Conservation (phyloP, 306 rosid genomes). For the Leucaena leucocephala region DNA sequence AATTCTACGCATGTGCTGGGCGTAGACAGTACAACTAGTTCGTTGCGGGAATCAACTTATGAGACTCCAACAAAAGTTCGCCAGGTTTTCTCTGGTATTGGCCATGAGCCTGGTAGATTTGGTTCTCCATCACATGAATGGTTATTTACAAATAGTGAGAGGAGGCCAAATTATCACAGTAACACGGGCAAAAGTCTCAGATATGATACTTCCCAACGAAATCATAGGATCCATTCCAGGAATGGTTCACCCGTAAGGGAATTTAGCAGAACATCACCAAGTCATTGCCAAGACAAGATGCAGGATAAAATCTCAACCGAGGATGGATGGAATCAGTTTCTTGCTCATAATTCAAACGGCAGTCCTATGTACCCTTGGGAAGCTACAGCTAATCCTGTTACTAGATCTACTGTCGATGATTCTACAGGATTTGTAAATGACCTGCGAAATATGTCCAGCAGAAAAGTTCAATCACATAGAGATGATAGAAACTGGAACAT, state of each 20-base stretch:
- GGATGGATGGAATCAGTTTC: conserved; percentile 44
- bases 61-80: conserved; percentile 54
- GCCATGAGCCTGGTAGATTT: conserved; percentile 42
- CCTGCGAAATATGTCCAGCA: conserved; percentile 43
- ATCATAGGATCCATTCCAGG: conserved; percentile 44
- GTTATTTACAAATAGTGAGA: conserved; percentile 46
- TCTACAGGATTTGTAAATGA: conserved; percentile 46
- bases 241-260: conserved; percentile 52
- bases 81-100: conserved; percentile 49
- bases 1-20: conserved; percentile 44
- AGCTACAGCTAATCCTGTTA: conserved; percentile 43
- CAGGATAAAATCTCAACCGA: conserved; percentile 48
- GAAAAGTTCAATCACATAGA: conserved; percentile 47
- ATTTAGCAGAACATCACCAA: conserved; percentile 43
- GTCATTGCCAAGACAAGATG: conserved; percentile 44
- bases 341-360: conserved; percentile 42
- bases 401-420: conserved; percentile 45
- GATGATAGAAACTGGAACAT: conserved; percentile 53
- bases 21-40: conserved; percentile 41
- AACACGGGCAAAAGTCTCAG: conserved; percentile 50
- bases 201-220: conserved; percentile 48
- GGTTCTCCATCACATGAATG: conserved; percentile 47
- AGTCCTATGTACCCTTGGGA: conserved; percentile 52
- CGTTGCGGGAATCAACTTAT: conserved; percentile 51
- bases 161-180: conserved; percentile 40